Base-by-base conservation (phyloP, 805 yeast genomes). In the Saturnispora serradocipensis region DNA sequence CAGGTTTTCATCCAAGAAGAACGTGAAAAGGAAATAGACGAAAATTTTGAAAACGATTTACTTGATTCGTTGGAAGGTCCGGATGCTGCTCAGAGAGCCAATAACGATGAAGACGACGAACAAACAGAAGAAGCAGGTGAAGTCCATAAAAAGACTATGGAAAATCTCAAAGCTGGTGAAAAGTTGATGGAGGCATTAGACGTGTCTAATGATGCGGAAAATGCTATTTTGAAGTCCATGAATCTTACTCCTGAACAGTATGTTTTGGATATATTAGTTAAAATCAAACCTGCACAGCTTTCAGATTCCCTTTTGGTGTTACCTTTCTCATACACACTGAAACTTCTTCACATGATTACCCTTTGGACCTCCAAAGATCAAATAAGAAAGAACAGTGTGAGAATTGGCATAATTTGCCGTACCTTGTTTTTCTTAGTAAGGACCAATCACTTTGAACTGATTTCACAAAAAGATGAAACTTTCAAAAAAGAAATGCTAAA, bases 1-100 rank as follows among this genome's bases (percentile, higher is more conserved):
- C 90, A 91, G 59, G 93, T 93, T n/a, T 93, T 93, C 65, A 69
- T 93, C 54, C 97, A 93, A 67, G 99, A 93, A 73, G 99, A 93
- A 70, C 77, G 93, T 53, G 99, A 93, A 65, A 87, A 85, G 67
- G 99, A 93, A 67, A 74, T 89, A 78, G 99, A 93, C 65, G 96
- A 90, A 66, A 71, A 83, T 52, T 88, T 90, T 63, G 98, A 93
- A 64, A 76, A 79, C n/a, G 86, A 84, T 7, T 71, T 93, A 44
- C 72, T 89, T 48, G 80, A 77, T 15, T 81, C 90, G 4, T 68
- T 88, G 43, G 96, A 88, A 61, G 79, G 75, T 39, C 78, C 71
- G 35, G 70, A 69, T 25, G 70, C 62, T 24, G 75, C 68, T 45
- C 54, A 69, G 60, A 3, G 72, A 65, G 24, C 25, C 28, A 69